Evolutionary conservation across 768 basidiomycete species (phyloP), one percentile per base, ranked within the genome.

Genomic region (Clitopilus hobsonii): DNA sequence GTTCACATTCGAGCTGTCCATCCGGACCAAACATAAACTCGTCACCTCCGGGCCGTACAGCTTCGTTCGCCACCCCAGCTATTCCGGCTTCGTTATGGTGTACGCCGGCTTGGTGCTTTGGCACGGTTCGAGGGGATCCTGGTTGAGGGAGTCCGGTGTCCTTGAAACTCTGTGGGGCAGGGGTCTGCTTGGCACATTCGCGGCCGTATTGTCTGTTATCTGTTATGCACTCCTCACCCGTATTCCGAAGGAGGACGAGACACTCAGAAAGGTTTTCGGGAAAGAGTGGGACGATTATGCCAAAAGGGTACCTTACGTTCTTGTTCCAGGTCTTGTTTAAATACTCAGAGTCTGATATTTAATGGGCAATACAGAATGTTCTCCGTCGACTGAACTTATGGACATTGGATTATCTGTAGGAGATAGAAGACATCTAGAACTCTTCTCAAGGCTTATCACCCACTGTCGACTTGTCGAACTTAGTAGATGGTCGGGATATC

Each of bases 1-100:
- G 22, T 77, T 76, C 65, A 78, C 74, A 20, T 75, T 74, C 54
- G 67, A 75, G 45, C 60, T 74, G 32, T 68, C 67, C 56, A 60
- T 66, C 11, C 56, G 59, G 18, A 55, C 57, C n/a, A 55, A 63
- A 22, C 65, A 67, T 38, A 61, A 53, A 10, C 60, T 71, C 20
- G 55, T 74, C 20, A 71, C 66, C 11, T 59, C 57, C 1, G 69
- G 71, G 0, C 69, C 71, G 7, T 71, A 72, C 54, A 29, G 56
- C 24, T 52, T 67, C 20, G 67, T 71, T 13, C 71, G 71, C 36
- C 71, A 72, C 54, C 70, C 72, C 2, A 57, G 62, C 18, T 74
- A 74, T 50, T 57, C 66, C 0, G 71, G 64, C 24, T 59, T 60
- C 1, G 13, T 60, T 1, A 18, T 67, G 29, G 54, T 57, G 8